These are phyloP conservation scores for Quercus lobata DNA, from an alignment of 331 rosid genomes.

Conservation along the genomic window DNA sequence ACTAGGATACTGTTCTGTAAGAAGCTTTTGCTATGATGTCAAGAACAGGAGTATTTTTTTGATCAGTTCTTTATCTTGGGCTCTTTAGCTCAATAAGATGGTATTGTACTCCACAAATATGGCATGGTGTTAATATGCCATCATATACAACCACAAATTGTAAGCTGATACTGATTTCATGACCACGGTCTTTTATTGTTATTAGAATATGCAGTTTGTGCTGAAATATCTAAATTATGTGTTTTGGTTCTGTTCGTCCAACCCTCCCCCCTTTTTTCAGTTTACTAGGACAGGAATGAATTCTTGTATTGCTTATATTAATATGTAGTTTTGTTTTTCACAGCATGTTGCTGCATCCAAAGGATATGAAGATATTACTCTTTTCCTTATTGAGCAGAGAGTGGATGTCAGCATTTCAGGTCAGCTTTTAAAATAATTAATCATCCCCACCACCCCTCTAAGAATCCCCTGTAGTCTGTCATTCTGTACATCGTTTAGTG, in stretches of 20 bases:
- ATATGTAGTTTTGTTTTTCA: slow-evolving; percentile 6
- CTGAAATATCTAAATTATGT: background rate
- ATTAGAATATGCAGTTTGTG: background rate
- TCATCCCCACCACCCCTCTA: background rate
- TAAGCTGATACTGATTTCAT: background rate
- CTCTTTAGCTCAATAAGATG: background rate
- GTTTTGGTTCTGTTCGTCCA: background rate
- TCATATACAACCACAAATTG: background rate
- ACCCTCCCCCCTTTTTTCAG: background rate
- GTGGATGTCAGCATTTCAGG: slow-evolving; percentile 39
- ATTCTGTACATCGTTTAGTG: background rate
- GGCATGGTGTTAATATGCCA: background rate
- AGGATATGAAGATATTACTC: slow-evolving; percentile 47
- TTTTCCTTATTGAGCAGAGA: slow-evolving; percentile 48
- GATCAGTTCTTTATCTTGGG: background rate
- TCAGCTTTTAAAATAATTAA: slow-evolving; percentile 18
- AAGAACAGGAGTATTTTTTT: background rate
- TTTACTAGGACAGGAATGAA: background rate
- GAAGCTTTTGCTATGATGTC: background rate
- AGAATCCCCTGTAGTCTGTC: background rate
- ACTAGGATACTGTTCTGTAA: background rate
- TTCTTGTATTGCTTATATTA: background rate
- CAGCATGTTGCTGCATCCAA: slow-evolving; percentile 56
- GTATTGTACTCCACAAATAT: background rate
- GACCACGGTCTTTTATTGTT: background rate